A percentile compares a stretch with the other conserved stretches of the same genome.
Evolutionary conservation across 1,139 yeast species (phyloP).

Genomic region (Suhomyces atakaporum): DNA sequence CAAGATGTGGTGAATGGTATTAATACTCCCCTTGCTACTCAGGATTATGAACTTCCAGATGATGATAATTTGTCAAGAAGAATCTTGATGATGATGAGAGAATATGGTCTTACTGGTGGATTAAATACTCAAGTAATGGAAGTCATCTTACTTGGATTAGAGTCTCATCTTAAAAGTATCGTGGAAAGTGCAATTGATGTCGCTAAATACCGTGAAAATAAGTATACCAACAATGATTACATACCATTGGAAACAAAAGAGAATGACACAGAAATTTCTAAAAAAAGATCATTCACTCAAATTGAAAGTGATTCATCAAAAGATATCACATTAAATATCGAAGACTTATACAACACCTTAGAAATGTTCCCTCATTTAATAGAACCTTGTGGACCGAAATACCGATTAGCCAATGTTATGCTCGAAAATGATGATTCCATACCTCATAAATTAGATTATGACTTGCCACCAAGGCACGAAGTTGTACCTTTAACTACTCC

Average conservation of each 20-base stretch:
- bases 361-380: constrained; percentile 65
- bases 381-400: constrained; percentile 66
- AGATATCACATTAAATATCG: constrained; percentile 55
- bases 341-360: constrained; percentile 65
- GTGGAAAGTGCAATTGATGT: constrained; percentile 76
- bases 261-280: constrained; percentile 5
- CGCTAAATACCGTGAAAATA: constrained; percentile 58
- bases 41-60: constrained; percentile 82
- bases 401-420: constrained; percentile 52
- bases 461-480: constrained; percentile 38
- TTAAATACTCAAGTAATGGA: constrained; percentile 74
- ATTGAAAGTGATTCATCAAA: constrained; percentile 15
- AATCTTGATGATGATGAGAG: constrained; percentile 83
- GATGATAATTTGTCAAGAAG: constrained; percentile 65
- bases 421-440: constrained; percentile 58
- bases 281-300: constrained; percentile 24
- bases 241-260: constrained; percentile 22
- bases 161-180: constrained; percentile 71
- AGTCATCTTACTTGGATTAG: constrained; percentile 75
- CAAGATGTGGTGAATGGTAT: constrained; percentile 92
- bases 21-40: constrained; percentile 79
- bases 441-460: constrained; percentile 40
- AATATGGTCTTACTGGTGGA: constrained; percentile 86
- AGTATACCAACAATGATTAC: constrained; percentile 51
- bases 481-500: constrained; percentile 2